Evolutionary conservation across 495 filamentous ascomycete genomes (phyloP).

Genomic region (Physcia stellaris): DNA sequence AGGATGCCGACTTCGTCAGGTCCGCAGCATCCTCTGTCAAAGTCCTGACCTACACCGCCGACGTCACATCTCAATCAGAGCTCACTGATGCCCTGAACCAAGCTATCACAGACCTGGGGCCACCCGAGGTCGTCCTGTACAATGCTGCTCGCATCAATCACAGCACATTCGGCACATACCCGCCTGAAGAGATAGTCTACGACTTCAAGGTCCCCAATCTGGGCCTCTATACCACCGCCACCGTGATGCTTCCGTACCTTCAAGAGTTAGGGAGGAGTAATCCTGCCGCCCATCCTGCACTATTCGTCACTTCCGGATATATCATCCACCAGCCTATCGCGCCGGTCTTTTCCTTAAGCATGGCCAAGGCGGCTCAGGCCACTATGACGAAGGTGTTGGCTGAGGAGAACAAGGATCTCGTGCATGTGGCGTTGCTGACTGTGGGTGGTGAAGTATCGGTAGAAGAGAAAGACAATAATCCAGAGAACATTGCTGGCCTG

Average conservation of each 20-base stretch:
- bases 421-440: constrained; percentile 10
- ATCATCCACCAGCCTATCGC: constrained; percentile 10
- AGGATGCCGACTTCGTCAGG: constrained; percentile 5
- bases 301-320: constrained; percentile 7
- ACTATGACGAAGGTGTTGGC: constrained; percentile 9
- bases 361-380: constrained; percentile 12
- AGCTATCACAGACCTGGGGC: constrained; percentile 7
- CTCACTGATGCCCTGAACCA: constrained; percentile 8
- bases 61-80: constrained; percentile 6
- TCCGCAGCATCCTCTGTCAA: constrained; percentile 4
- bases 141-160: constrained; percentile 13
- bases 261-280: constrained; percentile 31
- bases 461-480: constrained; percentile 8
- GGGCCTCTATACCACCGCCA: constrained; percentile 20
- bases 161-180: constrained; percentile 8
- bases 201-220: constrained; percentile 13
- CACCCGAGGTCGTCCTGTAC: constrained; percentile 11
- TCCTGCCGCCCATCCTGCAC: constrained; percentile 5
- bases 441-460: constrained; percentile 3
- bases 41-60: constrained; percentile 5
- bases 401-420: constrained; percentile 9
- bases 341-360: constrained; percentile 9
- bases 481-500: constrained; percentile 6
- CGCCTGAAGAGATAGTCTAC: constrained; percentile 6
- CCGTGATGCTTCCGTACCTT: constrained; percentile 48